Percentiles rank a stretch among this genome's conserved stretches.
These are phyloP conservation scores for Xylaria sp. DNA, from an alignment of 495 filamentous ascomycete genomes.

Conservation along the genomic window DNA sequence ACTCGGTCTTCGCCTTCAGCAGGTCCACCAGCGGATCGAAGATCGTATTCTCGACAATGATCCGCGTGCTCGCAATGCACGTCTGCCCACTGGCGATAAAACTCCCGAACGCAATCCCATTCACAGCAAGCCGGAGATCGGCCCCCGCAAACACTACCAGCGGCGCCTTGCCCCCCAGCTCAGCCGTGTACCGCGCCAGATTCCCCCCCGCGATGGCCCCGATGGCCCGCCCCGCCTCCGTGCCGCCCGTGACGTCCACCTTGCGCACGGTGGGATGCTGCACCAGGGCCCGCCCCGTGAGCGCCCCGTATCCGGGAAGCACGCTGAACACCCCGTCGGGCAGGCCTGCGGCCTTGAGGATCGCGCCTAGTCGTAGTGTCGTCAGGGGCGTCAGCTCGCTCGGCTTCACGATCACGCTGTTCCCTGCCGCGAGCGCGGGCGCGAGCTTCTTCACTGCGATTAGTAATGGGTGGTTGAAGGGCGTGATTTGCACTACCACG, in stretches of 20 bases:
- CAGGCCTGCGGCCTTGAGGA: slow-evolving; percentile 61
- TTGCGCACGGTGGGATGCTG: slow-evolving; percentile 60
- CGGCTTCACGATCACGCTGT: slow-evolving; percentile 67
- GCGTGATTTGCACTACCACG: slow-evolving; percentile 69
- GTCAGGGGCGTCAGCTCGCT: slow-evolving; percentile 67
- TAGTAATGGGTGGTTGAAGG: slow-evolving; percentile 70
- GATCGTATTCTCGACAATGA: slow-evolving; percentile 60
- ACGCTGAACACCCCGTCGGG: slow-evolving; percentile 65
- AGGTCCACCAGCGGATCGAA: slow-evolving; percentile 47
- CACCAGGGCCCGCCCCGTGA: slow-evolving; percentile 62
- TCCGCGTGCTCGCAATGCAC: slow-evolving; percentile 65
- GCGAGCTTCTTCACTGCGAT: slow-evolving; percentile 70
- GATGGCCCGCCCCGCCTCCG: slow-evolving; percentile 53
- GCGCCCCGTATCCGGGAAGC: slow-evolving; percentile 60
- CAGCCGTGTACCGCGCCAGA: slow-evolving; percentile 62
- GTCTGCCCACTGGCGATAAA: slow-evolving; percentile 69
- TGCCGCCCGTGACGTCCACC: slow-evolving; percentile 68
- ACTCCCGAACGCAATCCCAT: slow-evolving; percentile 65
- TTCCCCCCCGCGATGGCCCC: slow-evolving; percentile 58
- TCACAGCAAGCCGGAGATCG: slow-evolving; percentile 58
- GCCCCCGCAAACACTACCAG: slow-evolving; percentile 61
- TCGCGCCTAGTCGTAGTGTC: slow-evolving; percentile 56
- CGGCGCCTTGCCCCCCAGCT: slow-evolving; percentile 68
- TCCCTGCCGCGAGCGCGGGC: slow-evolving; percentile 67
- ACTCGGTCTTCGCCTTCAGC: slow-evolving; percentile 47